Conservation (phyloP, 2,329 filamentous ascomycete genomes). For the Xylariales sp. region DNA sequence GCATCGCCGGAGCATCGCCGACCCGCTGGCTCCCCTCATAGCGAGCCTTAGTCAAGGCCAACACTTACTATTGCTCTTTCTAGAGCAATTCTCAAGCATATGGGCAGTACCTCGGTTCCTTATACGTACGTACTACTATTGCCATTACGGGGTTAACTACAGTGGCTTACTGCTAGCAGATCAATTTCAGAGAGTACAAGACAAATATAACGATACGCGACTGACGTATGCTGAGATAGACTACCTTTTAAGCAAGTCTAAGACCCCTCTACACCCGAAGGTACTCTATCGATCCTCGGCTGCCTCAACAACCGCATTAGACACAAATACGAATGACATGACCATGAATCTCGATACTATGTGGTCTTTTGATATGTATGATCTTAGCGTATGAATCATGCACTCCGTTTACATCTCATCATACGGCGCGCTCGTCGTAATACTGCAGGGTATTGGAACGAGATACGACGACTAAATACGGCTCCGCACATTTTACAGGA, state of each 20-base stretch:
- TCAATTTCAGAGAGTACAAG: slow-evolving; percentile 31
- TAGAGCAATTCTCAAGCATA: slow-evolving; percentile 43
- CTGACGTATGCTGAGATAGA: slow-evolving; percentile 39
- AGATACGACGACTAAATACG: too few relatives aligned
- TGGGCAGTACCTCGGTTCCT: slow-evolving; percentile 42
- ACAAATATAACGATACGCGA: slow-evolving; percentile 19
- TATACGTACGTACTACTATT: slow-evolving; percentile 36
- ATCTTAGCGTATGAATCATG: slow-evolving; percentile 3
- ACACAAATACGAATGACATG: slow-evolving; percentile 13
- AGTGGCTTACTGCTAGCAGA: slow-evolving; percentile 32
- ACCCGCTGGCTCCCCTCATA: slow-evolving; percentile 27
- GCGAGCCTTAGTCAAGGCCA: slow-evolving; percentile 33
- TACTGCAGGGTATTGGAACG: background rate
- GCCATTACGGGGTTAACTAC: background rate
- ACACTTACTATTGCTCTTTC: slow-evolving; percentile 40
- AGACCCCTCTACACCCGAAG: slow-evolving; percentile 42
- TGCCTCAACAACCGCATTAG: slow-evolving; percentile 2
- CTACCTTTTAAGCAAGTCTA: slow-evolving; percentile 37
- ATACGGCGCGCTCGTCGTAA: background rate
- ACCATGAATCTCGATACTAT: slow-evolving; percentile 25
- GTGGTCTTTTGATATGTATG: slow-evolving; percentile 34
- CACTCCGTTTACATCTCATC: background rate
- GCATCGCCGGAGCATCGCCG: slow-evolving; percentile 41
- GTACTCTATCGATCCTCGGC: slow-evolving; percentile 22
- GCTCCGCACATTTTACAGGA: too few relatives aligned